These are phyloP conservation scores for Phytophthora pini DNA, from an alignment of 352 stramenopile genomes.

Conservation along the genomic window DNA sequence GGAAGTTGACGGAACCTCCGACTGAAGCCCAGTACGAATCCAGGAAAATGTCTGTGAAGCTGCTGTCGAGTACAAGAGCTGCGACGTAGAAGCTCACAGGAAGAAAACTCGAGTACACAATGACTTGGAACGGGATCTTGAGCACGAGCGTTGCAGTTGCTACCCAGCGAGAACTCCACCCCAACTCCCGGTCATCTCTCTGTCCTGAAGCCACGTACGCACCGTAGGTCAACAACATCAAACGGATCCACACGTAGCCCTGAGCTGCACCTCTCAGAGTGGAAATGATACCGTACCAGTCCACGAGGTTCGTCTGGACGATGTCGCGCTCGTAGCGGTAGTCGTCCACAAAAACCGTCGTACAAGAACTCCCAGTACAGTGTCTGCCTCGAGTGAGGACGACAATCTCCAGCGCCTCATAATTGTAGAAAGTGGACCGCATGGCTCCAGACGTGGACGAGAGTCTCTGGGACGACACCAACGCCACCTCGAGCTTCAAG, in stretches of 20 bases:
- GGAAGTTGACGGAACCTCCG: conserved; percentile 24
- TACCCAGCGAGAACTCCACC: not conserved
- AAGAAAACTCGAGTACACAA: conserved; percentile 57
- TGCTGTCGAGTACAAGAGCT: conserved; percentile 50
- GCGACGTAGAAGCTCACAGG: conserved; percentile 43
- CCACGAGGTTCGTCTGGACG: conserved; percentile 41
- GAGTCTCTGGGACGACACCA: conserved; percentile 29
- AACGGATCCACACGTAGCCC: conserved; percentile 55
- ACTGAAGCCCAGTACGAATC: conserved; percentile 48
- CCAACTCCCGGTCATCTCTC: not conserved
- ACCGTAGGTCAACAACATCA: conserved; percentile 27
- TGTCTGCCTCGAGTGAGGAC: conserved; percentile 38
- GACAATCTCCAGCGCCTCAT: conserved; percentile 37
- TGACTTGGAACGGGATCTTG: conserved; percentile 56
- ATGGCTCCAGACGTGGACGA: conserved; percentile 14
- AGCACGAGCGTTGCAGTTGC: conserved; percentile 33
- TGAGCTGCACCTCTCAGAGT: conserved; percentile 42
- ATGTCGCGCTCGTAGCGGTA: conserved; percentile 59
- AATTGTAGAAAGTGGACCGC: conserved; percentile 14
- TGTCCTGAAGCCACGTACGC: conserved; percentile 6
- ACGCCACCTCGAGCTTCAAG: conserved; percentile 33
- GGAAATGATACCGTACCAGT: conserved; percentile 38
- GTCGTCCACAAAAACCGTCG: conserved; percentile 53
- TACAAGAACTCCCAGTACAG: conserved; percentile 24
- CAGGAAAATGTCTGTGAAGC: conserved; percentile 46